Evolutionary conservation across 768 basidiomycete species (phyloP).

Genomic region (Tephrocybe sp.): DNA sequence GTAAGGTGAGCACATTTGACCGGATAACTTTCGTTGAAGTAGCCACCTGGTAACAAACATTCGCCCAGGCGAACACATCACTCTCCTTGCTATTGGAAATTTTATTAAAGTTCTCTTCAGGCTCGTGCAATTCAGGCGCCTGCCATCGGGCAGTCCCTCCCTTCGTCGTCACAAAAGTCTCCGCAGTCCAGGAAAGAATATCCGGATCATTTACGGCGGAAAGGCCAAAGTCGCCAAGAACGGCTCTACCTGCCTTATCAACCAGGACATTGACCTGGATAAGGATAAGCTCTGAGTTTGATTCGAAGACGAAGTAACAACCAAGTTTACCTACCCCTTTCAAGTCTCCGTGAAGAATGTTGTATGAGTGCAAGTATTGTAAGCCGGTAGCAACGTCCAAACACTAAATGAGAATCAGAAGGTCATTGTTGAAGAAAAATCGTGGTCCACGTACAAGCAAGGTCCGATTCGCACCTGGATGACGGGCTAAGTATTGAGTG

Average conservation of each 20-base stretch:
- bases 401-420: not conserved
- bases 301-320: not conserved
- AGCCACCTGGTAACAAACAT: constrained; percentile 8
- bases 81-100: constrained; percentile 17
- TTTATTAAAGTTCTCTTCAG: not conserved
- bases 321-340: not conserved
- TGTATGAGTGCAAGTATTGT: constrained; percentile 5
- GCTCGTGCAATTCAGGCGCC: constrained; percentile 23
- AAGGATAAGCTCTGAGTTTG: not conserved
- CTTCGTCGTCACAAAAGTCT: constrained; percentile 7
- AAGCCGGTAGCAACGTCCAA: constrained; percentile 27
- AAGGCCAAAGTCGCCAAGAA: constrained; percentile 28
- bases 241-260: constrained; percentile 18
- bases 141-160: constrained; percentile 26
- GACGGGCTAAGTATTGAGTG: constrained; percentile 23
- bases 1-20: not conserved
- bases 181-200: constrained; percentile 15
- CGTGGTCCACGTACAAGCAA: constrained; percentile 29
- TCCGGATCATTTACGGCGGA: constrained; percentile 20
- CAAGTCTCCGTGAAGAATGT: constrained; percentile 1
- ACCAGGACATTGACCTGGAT: constrained; percentile 26
- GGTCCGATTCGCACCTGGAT: constrained; percentile 23
- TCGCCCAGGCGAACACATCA: constrained; percentile 27
- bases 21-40: not conserved
- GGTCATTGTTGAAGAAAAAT: no score